Evolutionary conservation across 2,329 filamentous ascomycete species (phyloP), one percentile per base, ranked within the genome.

Genomic region (Xenosphaeropsis pyriputrescens): DNA sequence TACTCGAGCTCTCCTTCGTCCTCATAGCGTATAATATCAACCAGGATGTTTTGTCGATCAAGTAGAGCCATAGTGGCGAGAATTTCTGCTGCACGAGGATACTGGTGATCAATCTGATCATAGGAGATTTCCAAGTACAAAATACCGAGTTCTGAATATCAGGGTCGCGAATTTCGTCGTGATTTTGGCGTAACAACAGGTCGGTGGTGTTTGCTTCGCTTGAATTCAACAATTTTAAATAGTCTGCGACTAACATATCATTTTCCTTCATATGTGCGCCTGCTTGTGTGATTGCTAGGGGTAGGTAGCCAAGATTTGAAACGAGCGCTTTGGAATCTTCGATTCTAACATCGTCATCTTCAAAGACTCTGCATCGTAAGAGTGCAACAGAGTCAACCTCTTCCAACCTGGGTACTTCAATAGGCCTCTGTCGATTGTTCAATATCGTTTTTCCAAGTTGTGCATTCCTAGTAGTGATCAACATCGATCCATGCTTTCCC

Each of bases 201-300:
- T 45, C 41, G 3, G 53, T 39, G 9, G 45, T 40, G 16, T 57
- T 47, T 14, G 57, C 6, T 2, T 59, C 46, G 39, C 18, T 6
- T 45, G 55, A 12, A 34, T 35, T 39, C 14, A 63, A 44, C 0
- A 60, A 48, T 1, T 19, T 15, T 1, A 64, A 39, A 41, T 66
- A 65, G 26, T 53, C 36, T 0, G 16, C 6, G 2, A 58, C 39
- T 0, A 52, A 22, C 4, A 47, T 41, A 18, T 40, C 26, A 6
- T 47, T 56, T 11, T 36, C 34, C 16, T 57, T 59, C 11, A 65
- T 45, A 32, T 61, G 65, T 4, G 60, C 58, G 4, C 56, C 51
- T 1, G 60, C 56, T 47, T 62, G 53, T 0, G 45, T 50, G 14
- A 60, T 62, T 6, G 56, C 58, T 11, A 60, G 45, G 1, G 62